Evolutionary conservation across 495 filamentous ascomycete species (phyloP).

Genomic region (Podospora pseudopauciseta): DNA sequence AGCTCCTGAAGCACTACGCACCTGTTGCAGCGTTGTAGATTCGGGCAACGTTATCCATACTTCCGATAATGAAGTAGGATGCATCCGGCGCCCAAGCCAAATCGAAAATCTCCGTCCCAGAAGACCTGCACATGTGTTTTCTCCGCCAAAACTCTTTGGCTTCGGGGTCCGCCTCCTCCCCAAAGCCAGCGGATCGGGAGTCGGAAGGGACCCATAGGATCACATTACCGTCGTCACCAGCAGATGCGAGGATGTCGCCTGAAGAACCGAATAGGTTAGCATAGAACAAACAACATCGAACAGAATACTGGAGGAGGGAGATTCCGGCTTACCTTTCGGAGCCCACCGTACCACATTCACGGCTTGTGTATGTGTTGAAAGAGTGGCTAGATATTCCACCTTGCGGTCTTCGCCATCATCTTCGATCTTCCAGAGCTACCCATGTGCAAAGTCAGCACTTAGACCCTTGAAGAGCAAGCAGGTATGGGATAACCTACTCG

Average conservation of each 20-base stretch:
- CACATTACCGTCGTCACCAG: slow-evolving; percentile 95
- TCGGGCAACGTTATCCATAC: slow-evolving; percentile 97
- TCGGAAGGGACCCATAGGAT: slow-evolving; percentile 93
- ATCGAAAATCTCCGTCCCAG: slow-evolving; percentile 93
- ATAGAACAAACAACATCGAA: not conserved
- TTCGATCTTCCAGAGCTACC: slow-evolving; percentile 86
- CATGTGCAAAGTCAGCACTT: not conserved
- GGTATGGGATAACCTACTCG: slow-evolving; percentile 57
- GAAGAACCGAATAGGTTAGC: slow-evolving; percentile 29
- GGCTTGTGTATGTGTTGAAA: slow-evolving; percentile 90
- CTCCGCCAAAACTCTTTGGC: slow-evolving; percentile 97
- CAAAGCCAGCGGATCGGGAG: slow-evolving; percentile 54
- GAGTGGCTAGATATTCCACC: slow-evolving; percentile 84
- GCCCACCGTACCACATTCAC: slow-evolving; percentile 98
- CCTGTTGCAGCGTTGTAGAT: slow-evolving; percentile 96
- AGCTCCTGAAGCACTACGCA: slow-evolving; percentile 31
- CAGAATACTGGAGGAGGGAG: not conserved
- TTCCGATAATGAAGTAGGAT: slow-evolving; percentile 93
- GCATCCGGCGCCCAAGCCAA: slow-evolving; percentile 97
- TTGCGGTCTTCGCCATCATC: slow-evolving; percentile 79
- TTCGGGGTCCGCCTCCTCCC: slow-evolving; percentile 71
- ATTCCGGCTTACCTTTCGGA: slow-evolving; percentile 65
- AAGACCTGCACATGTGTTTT: slow-evolving; percentile 94
- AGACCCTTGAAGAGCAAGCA: not conserved
- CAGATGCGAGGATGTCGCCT: slow-evolving; percentile 92